A percentile compares a stretch with the other conserved stretches of the same genome.
Evolutionary conservation across 2,329 filamentous ascomycete species (phyloP).

Genomic region (Fusarium sambucinum): DNA sequence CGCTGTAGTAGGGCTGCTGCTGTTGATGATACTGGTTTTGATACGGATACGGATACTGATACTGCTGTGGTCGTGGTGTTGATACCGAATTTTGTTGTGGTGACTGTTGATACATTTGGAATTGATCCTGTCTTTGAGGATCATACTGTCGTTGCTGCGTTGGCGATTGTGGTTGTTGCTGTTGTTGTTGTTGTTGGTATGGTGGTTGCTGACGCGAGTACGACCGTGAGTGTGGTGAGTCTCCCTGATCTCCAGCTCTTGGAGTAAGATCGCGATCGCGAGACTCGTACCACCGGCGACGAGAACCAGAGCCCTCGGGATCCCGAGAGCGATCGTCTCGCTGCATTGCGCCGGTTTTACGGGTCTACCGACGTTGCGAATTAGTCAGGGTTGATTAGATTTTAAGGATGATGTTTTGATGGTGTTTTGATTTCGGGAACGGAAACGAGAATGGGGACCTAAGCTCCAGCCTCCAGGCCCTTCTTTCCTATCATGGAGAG

Average conservation of each 20-base stretch:
- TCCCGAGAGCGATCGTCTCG: constrained; percentile 67
- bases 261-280: constrained; percentile 49
- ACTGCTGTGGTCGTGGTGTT: constrained; percentile 29
- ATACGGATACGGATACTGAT: constrained; percentile 19
- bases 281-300: constrained; percentile 60
- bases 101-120: constrained; percentile 39
- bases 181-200: constrained; percentile 33
- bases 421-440: constrained; percentile 49
- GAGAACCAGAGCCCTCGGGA: constrained; percentile 66
- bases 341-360: constrained; percentile 60
- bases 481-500: constrained; percentile 34
- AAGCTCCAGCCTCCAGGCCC: constrained; percentile 34
- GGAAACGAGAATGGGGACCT: constrained; percentile 20
- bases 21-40: constrained; percentile 30
- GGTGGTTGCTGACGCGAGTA: constrained; percentile 40
- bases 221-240: constrained; percentile 10
- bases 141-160: constrained; percentile 31
- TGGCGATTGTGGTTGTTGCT: constrained; percentile 36
- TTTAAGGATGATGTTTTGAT: constrained; percentile 41
- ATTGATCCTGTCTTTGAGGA: constrained; percentile 39
- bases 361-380: constrained; percentile 41
- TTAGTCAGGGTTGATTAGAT: constrained; percentile 21
- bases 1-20: constrained; percentile 35
- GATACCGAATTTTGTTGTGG: constrained; percentile 38
- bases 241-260: constrained; percentile 45